Percentiles rank a stretch among this genome's conserved stretches.
phyloP scores from a whole-genome alignment of 441 rosid genomes.

The Pelargonium fulgidum region DNA sequence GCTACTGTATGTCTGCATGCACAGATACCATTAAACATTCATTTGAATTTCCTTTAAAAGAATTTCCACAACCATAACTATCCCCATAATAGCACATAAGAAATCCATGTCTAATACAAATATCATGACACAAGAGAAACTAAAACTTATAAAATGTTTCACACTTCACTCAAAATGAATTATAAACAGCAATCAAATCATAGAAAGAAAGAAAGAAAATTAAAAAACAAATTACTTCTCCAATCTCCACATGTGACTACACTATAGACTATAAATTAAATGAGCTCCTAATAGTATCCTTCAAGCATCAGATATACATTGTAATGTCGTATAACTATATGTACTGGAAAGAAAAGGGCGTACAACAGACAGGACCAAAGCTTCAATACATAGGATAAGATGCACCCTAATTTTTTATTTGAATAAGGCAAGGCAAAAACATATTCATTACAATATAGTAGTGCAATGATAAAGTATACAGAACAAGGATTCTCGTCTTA shows the following conservation, averaged over 20 bases:
- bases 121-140: neutral
- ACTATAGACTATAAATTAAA: too few relatives aligned
- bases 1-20: neutral
- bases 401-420: neutral
- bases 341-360: too few relatives aligned
- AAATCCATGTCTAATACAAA: neutral
- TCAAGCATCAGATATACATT: too few relatives aligned
- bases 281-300: too few relatives aligned
- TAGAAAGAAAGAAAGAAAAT: too few relatives aligned
- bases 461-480: neutral
- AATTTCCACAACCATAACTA: conserved; percentile 1
- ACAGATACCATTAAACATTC: neutral
- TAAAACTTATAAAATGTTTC: neutral
- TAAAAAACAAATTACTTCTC: too few relatives aligned
- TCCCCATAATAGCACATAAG: neutral
- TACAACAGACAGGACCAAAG: too few relatives aligned
- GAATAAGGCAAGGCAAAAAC: neutral
- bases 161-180: neutral
- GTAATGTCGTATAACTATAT: too few relatives aligned
- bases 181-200: too few relatives aligned
- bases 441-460: neutral
- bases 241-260: too few relatives aligned
- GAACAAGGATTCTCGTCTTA: conserved; percentile 33
- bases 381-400: neutral
- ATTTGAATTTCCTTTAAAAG: neutral